Conservation (phyloP, 2,329 filamentous ascomycete species). For the Chrysoporthe deuterocubensis region DNA sequence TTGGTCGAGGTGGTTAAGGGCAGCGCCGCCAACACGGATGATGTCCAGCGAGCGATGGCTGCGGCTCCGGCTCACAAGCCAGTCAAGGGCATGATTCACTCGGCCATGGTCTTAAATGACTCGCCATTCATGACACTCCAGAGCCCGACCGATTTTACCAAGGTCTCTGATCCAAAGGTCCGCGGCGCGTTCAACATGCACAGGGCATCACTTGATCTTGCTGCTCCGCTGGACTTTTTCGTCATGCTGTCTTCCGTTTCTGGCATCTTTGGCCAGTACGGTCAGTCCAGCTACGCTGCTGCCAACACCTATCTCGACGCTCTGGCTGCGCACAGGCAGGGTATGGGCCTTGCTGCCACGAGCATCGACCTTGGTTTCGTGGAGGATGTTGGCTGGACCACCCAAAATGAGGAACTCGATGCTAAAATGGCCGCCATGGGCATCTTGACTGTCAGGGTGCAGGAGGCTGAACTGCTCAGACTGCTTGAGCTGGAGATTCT, state of each 20-base stretch:
- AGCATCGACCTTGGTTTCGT: constrained; percentile 18
- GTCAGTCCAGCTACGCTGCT: constrained; percentile 48
- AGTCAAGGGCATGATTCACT: constrained; percentile 16
- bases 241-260: constrained; percentile 38
- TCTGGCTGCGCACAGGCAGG: constrained; percentile 31
- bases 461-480: constrained; percentile 13
- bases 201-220: not conserved
- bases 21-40: constrained; percentile 8
- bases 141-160: constrained; percentile 10
- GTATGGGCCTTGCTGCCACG: not conserved
- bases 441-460: constrained; percentile 11
- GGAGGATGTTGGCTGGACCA: constrained; percentile 10
- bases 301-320: constrained; percentile 46
- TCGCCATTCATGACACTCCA: constrained; percentile 6
- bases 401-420: constrained; percentile 9
- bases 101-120: constrained; percentile 18
- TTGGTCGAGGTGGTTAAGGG: constrained; percentile 1
- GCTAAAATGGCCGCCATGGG: constrained; percentile 4
- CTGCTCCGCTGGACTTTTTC: constrained; percentile 35
- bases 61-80: not conserved
- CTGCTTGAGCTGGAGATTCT: not conserved
- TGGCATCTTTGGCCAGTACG: constrained; percentile 34
- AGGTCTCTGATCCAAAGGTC: constrained; percentile 14
- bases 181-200: constrained; percentile 14
- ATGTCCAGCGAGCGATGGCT: constrained; percentile 5